phyloP scores from a whole-genome alignment of 2,329 filamentous ascomycete species.

The Botrytis byssoidea region DNA sequence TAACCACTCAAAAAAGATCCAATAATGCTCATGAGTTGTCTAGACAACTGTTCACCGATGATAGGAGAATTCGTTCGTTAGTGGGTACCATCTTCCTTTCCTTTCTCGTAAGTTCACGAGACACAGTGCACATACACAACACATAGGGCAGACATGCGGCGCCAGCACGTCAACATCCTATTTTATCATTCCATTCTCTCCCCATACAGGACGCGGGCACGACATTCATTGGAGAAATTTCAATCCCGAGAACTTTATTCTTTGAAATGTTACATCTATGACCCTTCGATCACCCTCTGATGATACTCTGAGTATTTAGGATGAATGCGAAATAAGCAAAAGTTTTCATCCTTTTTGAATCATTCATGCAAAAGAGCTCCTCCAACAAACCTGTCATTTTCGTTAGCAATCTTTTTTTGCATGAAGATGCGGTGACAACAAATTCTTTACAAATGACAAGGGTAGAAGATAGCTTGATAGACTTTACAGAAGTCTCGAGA shows the following conservation, averaged over 20 bases:
- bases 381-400: neutral
- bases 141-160: neutral
- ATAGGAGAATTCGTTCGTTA: conserved; percentile 2
- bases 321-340: neutral
- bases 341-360: too few species aligned
- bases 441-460: neutral
- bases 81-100: neutral
- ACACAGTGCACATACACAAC: conserved; percentile 1
- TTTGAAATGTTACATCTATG: neutral
- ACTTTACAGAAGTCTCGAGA: neutral
- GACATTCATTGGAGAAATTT: neutral
- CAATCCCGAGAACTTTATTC: neutral
- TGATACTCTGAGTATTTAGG: neutral
- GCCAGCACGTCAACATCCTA: neutral
- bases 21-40: neutral
- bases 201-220: neutral
- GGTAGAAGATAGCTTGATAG: neutral
- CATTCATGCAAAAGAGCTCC: too few species aligned
- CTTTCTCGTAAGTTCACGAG: conserved; percentile 3
- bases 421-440: conserved; percentile 15
- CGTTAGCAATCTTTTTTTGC: neutral
- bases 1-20: neutral
- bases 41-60: conserved; percentile 22
- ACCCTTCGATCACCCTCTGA: neutral
- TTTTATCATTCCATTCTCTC: neutral